Conservation (phyloP, 1,284 basidiomycete genomes). For the Cutaneotrichosporon cavernicola region DNA sequence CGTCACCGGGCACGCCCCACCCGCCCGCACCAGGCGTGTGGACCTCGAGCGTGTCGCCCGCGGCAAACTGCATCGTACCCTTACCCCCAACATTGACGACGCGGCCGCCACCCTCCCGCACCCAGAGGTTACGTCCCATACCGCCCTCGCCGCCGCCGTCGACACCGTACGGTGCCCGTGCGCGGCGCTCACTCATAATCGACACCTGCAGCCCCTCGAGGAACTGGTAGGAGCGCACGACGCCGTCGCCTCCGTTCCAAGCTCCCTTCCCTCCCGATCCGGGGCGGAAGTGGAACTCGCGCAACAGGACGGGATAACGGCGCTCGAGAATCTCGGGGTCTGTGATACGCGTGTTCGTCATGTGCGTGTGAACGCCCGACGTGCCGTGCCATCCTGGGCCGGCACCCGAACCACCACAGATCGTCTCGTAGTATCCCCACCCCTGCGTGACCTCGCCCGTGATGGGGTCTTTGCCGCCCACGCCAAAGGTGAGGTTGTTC, state of each 20-base stretch:
- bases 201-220: slow-evolving; percentile 80
- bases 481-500: slow-evolving; percentile 60
- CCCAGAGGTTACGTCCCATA: slow-evolving; percentile 37
- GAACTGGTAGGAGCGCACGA: slow-evolving; percentile 83
- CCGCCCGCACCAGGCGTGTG: slow-evolving; percentile 45
- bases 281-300: slow-evolving; percentile 73
- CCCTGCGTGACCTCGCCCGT: slow-evolving; percentile 16
- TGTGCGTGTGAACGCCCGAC: slow-evolving; percentile 58
- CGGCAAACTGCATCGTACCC: slow-evolving; percentile 31
- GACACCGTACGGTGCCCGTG: slow-evolving; percentile 37
- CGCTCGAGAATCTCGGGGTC: slow-evolving; percentile 61
- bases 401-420: slow-evolving; percentile 89
- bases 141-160: slow-evolving; percentile 32
- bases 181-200: slow-evolving; percentile 56
- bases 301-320: slow-evolving; percentile 72
- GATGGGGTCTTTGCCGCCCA: slow-evolving; percentile 13
- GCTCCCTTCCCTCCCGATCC: slow-evolving; percentile 75
- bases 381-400: slow-evolving; percentile 88
- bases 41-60: slow-evolving; percentile 36
- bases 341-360: slow-evolving; percentile 90
- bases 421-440: slow-evolving; percentile 30
- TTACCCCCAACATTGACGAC: slow-evolving; percentile 42
- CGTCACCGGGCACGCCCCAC: slow-evolving; percentile 13
- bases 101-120: slow-evolving; percentile 3
- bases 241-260: slow-evolving; percentile 83